A percentile compares a stretch with the other conserved stretches of the same genome.
phyloP scores from a whole-genome alignment of 768 basidiomycete species.

The Mycena capillaripes region DNA sequence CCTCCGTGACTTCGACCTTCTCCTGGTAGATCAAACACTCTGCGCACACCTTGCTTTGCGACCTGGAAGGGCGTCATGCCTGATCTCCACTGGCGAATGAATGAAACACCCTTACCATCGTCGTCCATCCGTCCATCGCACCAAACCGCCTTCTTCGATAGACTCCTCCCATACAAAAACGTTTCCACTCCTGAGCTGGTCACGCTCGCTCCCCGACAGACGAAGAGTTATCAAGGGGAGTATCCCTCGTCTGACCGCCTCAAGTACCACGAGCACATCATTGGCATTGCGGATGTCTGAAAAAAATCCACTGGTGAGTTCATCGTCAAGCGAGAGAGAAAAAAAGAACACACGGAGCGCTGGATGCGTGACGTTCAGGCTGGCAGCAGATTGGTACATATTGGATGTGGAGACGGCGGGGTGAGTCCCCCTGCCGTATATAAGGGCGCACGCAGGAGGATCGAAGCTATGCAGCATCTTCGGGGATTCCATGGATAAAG shows the following conservation, averaged over 20 bases:
- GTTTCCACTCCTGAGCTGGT: conserved; percentile 63
- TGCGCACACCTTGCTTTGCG: conserved; percentile 72
- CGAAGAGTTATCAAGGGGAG: conserved; percentile 66
- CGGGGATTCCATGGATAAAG: conserved; percentile 25
- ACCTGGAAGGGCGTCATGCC: conserved; percentile 52
- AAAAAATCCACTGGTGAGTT: background rate
- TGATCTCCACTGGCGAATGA: background rate
- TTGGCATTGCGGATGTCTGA: conserved; percentile 67
- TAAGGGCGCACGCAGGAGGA: background rate
- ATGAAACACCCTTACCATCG: conserved; percentile 56
- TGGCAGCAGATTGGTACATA: background rate
- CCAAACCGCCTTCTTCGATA: conserved; percentile 61
- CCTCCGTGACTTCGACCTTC: conserved; percentile 68
- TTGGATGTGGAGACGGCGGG: background rate
- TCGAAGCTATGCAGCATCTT: conserved; percentile 13
- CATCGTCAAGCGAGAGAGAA: background rate
- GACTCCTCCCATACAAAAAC: conserved; percentile 76
- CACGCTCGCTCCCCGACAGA: conserved; percentile 62
- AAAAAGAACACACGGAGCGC: conserved; percentile 16
- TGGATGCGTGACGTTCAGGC: conserved; percentile 13
- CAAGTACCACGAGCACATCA: conserved; percentile 68
- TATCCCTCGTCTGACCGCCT: conserved; percentile 66
- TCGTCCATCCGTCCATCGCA: conserved; percentile 74
- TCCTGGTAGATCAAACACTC: conserved; percentile 73
- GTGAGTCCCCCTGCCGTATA: background rate